These are phyloP conservation scores for Pseudopyrenochaeta lycopersici DNA, from an alignment of 2,329 filamentous ascomycete genomes.

Conservation along the genomic window DNA sequence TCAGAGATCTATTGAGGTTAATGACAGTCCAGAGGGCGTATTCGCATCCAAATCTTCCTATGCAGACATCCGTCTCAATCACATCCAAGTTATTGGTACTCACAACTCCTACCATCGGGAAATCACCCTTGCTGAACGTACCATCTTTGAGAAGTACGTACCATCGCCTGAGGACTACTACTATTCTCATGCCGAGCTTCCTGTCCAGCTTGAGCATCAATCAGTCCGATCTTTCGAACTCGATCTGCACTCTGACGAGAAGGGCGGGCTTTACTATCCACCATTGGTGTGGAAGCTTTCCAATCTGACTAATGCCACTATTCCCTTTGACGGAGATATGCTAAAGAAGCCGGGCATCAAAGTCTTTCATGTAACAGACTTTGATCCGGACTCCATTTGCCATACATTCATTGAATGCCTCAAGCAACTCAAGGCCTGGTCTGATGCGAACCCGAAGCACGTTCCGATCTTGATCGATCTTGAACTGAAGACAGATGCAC, in stretches of 20 bases:
- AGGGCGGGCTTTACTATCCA: constrained; percentile 58
- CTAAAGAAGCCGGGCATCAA: constrained; percentile 57
- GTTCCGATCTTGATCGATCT: constrained; percentile 61
- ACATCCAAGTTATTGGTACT: constrained; percentile 61
- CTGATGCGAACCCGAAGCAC: constrained; percentile 53
- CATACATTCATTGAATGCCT: constrained; percentile 59
- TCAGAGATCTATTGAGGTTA: not conserved
- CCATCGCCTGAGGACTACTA: constrained; percentile 54
- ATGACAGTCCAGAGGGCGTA: constrained; percentile 19
- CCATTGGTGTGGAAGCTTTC: constrained; percentile 55
- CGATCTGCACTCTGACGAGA: constrained; percentile 59
- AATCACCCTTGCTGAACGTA: constrained; percentile 52
- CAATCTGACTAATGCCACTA: constrained; percentile 50
- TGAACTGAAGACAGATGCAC: constrained; percentile 58
- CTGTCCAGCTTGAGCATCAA: constrained; percentile 57
- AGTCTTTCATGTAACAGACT: constrained; percentile 61
- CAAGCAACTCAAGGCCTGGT: constrained; percentile 55
- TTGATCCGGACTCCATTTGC: constrained; percentile 58
- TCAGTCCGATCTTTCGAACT: constrained; percentile 59
- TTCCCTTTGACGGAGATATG: constrained; percentile 50
- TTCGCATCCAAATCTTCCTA: constrained; percentile 13
- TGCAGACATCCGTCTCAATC: constrained; percentile 58
- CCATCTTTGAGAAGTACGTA: constrained; percentile 51
- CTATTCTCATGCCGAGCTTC: constrained; percentile 58
- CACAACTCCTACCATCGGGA: constrained; percentile 64